phyloP scores from a whole-genome alignment of 257 asterid genomes.

The Perilla frutescens region DNA sequence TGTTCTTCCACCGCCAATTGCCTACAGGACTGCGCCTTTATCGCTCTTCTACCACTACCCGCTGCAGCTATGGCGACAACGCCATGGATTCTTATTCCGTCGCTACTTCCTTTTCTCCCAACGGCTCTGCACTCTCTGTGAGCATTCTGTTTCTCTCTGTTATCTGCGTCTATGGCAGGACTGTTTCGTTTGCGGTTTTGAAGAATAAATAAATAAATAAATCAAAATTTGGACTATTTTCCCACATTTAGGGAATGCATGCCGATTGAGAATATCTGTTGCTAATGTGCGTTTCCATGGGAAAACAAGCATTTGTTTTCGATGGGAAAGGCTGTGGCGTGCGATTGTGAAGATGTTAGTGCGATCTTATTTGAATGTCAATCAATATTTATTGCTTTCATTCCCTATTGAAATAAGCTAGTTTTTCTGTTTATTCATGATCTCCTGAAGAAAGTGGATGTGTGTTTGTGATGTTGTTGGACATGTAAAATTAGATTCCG shows the following conservation, averaged over 20 bases:
- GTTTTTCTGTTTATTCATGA: background rate
- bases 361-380: background rate
- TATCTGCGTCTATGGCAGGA: background rate
- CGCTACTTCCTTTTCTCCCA: constrained; percentile 41
- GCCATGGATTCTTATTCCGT: constrained; percentile 32
- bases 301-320: background rate
- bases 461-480: background rate
- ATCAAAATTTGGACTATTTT: no score
- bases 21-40: constrained; percentile 35
- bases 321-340: background rate
- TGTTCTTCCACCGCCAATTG: constrained; percentile 42
- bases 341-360: background rate
- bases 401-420: background rate
- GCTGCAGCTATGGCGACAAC: constrained; percentile 32
- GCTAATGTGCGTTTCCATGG: background rate
- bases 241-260: background rate
- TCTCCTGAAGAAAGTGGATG: constrained; percentile 5
- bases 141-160: constrained; percentile 28
- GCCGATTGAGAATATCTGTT: background rate
- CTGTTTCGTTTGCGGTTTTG: no score
- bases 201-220: no score
- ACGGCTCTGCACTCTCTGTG: constrained; percentile 60
- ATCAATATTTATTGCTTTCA: background rate
- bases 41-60: constrained; percentile 36
- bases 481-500: background rate